These are phyloP conservation scores for Biscogniauxia marginata DNA, from an alignment of 2,329 filamentous ascomycete species.

Conservation along the genomic window DNA sequence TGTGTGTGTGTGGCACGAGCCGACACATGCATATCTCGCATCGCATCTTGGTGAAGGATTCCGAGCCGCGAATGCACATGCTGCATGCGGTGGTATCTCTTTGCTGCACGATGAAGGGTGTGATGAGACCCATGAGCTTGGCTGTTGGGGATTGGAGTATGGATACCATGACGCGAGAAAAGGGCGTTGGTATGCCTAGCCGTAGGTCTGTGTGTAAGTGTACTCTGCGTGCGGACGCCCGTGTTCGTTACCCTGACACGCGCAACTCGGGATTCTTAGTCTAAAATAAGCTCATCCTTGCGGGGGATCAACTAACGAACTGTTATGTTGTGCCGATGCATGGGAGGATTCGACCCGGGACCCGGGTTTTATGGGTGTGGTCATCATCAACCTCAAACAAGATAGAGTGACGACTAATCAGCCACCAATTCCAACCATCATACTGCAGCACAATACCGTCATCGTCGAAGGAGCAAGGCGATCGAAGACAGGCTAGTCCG, in stretches of 20 bases:
- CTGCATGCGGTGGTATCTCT: neutral
- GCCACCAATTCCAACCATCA: neutral
- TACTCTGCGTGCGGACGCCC: neutral
- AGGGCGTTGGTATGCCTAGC: neutral
- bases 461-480: neutral
- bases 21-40: neutral
- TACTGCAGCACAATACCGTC: neutral
- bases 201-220: neutral
- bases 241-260: neutral
- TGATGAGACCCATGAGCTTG: neutral
- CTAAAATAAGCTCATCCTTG: neutral
- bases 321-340: neutral
- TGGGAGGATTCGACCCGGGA: neutral
- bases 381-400: conserved; percentile 6
- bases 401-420: neutral
- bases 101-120: neutral
- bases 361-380: neutral
- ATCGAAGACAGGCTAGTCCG: neutral
- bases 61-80: neutral
- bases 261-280: neutral
- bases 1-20: neutral
- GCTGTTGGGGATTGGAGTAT: neutral
- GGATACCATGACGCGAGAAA: neutral
- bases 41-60: neutral
- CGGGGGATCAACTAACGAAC: neutral